Evolutionary conservation across 306 rosid genomes (phyloP), one percentile per base, ranked within the genome.

Genomic region (Coriaria nepalensis): DNA sequence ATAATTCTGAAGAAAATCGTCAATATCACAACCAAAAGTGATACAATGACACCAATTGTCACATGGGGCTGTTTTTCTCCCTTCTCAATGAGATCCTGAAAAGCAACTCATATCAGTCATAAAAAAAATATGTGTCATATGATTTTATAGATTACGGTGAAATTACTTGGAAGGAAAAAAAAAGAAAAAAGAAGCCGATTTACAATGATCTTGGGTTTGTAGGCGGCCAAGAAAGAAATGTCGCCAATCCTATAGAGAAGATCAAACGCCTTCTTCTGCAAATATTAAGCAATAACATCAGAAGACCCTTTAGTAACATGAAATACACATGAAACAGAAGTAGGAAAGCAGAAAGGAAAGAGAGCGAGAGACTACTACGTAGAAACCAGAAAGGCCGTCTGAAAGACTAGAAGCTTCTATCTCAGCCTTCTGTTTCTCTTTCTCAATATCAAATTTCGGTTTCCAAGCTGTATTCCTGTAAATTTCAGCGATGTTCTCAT

Each of bases 241-340:
- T 84, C 95, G 2, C 73, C 97, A n/a, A 81, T 38, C 78, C 73
- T 77, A 82, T 88, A 84, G 12, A 88, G 71, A 39, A 88, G 44
- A 39, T 84, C 93, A 60, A 88, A 88, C 15, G 78, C 62, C 66
- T 81, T 78, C 78, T 81, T 84, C 97, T 88, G 90, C 77, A 74
- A 20, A 20, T 20, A 20, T 20, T 20, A 20, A 20, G 29, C 29
- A 20, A 20, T 3, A 20, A 20, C 29, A 20, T 20, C 29, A 20
- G 29, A 20, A 20, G 29, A 3, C 29, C 29, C 29, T 20, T 20
- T 20, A 1, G 2, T 20, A 20, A 20, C 29, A 20, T 20, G 29
- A 20, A 20, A 20, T 20, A 20, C 29, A 20, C 29, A 20, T 20
- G 29, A 20, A 20, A 20, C 29, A 20, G 29, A 40, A 7, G 42